A percentile compares a stretch with the other conserved stretches of the same genome.
Evolutionary conservation across 192 early-diverging fungal species (phyloP).

Genomic region (Spinellus fusiger): DNA sequence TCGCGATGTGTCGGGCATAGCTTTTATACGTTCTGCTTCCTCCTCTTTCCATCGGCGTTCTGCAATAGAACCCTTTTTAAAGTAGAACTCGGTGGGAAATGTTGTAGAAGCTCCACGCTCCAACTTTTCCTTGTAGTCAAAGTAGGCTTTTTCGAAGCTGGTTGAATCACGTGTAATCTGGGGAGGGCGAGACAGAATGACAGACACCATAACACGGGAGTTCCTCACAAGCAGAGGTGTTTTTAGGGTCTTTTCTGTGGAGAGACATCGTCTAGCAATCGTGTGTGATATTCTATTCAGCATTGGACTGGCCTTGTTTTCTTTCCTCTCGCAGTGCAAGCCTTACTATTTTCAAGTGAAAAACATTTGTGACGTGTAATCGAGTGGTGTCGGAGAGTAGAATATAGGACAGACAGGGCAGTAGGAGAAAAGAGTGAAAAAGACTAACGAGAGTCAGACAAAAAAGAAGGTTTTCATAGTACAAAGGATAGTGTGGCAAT

Average conservation of each 20-base stretch:
- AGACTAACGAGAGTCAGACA: too few relatives aligned
- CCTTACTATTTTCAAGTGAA: too few relatives aligned
- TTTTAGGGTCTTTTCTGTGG: neutral
- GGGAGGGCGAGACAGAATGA: slow-evolving; percentile 68
- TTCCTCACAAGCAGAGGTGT: slow-evolving; percentile 31
- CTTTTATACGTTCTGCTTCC: slow-evolving; percentile 28
- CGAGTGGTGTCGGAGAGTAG: too few relatives aligned
- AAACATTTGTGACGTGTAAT: too few relatives aligned
- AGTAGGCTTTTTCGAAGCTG: slow-evolving; percentile 65
- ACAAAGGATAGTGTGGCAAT: too few relatives aligned
- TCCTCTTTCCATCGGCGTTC: slow-evolving; percentile 57
- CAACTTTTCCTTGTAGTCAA: slow-evolving; percentile 58
- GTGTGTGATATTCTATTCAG: too few relatives aligned
- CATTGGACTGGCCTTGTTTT: too few relatives aligned
- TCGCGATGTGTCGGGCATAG: slow-evolving; percentile 11
- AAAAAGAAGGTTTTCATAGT: too few relatives aligned
- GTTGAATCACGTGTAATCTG: slow-evolving; percentile 54
- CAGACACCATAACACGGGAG: slow-evolving; percentile 44
- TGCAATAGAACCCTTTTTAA: slow-evolving; percentile 69
- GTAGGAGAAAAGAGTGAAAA: too few relatives aligned
- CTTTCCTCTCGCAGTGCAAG: too few relatives aligned
- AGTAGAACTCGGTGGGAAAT: slow-evolving; percentile 65
- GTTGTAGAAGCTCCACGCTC: slow-evolving; percentile 45
- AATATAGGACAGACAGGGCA: too few relatives aligned
- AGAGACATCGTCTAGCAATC: neutral